Evolutionary conservation across 2,329 filamentous ascomycete genomes (phyloP).

Genomic region (Talaromyces islandicus): DNA sequence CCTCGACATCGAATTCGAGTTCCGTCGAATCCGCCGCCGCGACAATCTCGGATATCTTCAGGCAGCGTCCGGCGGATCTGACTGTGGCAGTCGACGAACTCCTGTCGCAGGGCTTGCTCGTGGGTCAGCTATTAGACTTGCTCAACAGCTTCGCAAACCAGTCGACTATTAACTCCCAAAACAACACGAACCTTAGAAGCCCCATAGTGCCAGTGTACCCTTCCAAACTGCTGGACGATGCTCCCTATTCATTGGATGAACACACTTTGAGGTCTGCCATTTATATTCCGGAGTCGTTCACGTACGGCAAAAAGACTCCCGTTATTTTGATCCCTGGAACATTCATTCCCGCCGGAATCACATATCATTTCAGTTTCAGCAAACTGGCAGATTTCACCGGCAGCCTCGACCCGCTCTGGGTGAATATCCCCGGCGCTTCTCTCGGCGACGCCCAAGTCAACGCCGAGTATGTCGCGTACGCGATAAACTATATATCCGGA

Average conservation of each 20-base stretch:
- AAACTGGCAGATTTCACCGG: conserved; percentile 42
- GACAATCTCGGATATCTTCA: not conserved
- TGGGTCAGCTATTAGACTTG: conserved; percentile 11
- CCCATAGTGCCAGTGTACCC: not conserved
- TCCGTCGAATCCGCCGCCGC: not conserved
- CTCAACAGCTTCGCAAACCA: conserved; percentile 14
- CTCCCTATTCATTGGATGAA: conserved; percentile 46
- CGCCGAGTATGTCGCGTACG: conserved; percentile 52
- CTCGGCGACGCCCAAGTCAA: conserved; percentile 47
- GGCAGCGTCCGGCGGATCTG: not conserved
- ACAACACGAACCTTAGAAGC: not conserved
- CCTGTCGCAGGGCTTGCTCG: conserved; percentile 12
- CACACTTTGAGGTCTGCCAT: conserved; percentile 45
- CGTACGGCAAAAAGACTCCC: conserved; percentile 40
- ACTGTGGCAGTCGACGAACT: conserved; percentile 5
- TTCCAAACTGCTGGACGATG: conserved; percentile 29
- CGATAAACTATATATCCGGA: conserved; percentile 40
- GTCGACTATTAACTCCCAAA: conserved; percentile 13
- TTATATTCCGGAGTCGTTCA: conserved; percentile 46
- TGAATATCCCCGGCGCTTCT: conserved; percentile 48
- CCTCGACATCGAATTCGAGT: not conserved
- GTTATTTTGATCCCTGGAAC: conserved; percentile 52
- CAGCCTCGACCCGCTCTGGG: conserved; percentile 48
- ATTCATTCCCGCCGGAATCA: conserved; percentile 41
- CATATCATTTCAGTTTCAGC: conserved; percentile 44